Evolutionary conservation across 139 green algal genomes (phyloP).

Genomic region (Coccomyxa sp.): DNA sequence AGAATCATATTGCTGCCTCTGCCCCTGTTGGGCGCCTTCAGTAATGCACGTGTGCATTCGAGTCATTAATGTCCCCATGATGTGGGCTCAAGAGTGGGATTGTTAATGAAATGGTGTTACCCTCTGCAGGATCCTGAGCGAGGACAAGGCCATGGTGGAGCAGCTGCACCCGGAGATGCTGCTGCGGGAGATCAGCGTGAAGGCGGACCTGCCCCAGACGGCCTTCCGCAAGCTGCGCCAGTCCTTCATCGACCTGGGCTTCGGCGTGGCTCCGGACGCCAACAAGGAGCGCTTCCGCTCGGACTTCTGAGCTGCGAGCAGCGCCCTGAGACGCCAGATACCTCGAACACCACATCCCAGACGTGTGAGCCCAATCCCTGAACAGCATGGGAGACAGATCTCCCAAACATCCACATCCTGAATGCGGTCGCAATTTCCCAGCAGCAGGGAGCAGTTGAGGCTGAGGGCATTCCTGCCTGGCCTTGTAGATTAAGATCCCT

Average conservation of each 20-base stretch:
- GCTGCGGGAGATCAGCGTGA: slow-evolving; percentile 45
- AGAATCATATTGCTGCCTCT: background rate
- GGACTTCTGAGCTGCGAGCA: too few species aligned
- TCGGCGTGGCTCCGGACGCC: slow-evolving; percentile 28
- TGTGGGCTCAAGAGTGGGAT: background rate
- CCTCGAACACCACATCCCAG: too few species aligned
- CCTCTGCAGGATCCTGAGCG: slow-evolving; percentile 50
- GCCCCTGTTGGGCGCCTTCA: background rate
- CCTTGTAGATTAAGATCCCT: too few species aligned
- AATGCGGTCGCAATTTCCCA: too few species aligned
- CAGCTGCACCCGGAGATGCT: slow-evolving; percentile 59
- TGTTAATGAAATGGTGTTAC: background rate
- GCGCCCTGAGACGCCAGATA: too few species aligned
- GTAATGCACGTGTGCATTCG: background rate
- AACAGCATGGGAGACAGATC: too few species aligned
- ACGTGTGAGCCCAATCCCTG: too few species aligned
- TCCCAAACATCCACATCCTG: too few species aligned
- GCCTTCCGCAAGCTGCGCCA: slow-evolving; percentile 71
- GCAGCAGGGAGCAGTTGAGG: too few species aligned
- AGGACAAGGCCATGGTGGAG: slow-evolving; percentile 86
- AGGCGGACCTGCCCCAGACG: slow-evolving; percentile 64
- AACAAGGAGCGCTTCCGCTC: background rate
- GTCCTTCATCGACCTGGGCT: slow-evolving; percentile 70
- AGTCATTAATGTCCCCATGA: background rate
- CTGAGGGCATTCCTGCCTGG: too few species aligned